phyloP scores from a whole-genome alignment of 345 rosid species.

The Mercurialis annua region DNA sequence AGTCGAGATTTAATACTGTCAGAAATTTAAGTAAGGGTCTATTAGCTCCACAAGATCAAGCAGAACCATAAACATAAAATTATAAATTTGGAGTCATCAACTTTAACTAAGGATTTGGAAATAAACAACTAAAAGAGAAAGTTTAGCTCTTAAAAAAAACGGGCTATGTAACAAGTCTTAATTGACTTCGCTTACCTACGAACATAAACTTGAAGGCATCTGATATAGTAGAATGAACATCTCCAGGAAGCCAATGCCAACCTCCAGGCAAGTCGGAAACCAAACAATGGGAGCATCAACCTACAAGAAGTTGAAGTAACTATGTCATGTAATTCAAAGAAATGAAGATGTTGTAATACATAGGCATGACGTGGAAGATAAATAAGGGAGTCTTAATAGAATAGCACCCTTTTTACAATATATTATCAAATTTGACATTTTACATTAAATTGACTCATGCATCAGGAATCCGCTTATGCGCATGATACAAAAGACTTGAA shows the following conservation, averaged over 20 bases:
- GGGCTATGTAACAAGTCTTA: neutral
- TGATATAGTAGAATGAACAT: constrained; percentile 33
- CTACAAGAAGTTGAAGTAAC: constrained; percentile 28
- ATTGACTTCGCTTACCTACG: constrained; percentile 40
- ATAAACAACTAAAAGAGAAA: neutral
- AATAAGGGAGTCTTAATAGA: neutral
- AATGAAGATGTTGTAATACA: neutral
- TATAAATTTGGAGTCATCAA: neutral
- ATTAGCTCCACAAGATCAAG: constrained; percentile 3
- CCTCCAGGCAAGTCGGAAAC: constrained; percentile 45
- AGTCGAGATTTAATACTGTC: constrained; percentile 52
- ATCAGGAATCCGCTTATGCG: neutral
- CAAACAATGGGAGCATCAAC: constrained; percentile 50
- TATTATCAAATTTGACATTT: neutral
- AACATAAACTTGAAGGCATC: constrained; percentile 37
- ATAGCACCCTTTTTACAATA: neutral
- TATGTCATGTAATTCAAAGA: neutral
- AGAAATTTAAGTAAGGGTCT: constrained; percentile 7
- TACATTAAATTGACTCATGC: neutral
- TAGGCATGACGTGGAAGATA: neutral
- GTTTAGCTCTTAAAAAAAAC: neutral
- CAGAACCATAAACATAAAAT: neutral
- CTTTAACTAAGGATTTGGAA: neutral
- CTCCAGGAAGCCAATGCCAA: constrained; percentile 40
- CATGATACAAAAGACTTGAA: neutral